Evolutionary conservation across 2,329 filamentous ascomycete genomes (phyloP).

Genomic region (Xylariaceae sp.): DNA sequence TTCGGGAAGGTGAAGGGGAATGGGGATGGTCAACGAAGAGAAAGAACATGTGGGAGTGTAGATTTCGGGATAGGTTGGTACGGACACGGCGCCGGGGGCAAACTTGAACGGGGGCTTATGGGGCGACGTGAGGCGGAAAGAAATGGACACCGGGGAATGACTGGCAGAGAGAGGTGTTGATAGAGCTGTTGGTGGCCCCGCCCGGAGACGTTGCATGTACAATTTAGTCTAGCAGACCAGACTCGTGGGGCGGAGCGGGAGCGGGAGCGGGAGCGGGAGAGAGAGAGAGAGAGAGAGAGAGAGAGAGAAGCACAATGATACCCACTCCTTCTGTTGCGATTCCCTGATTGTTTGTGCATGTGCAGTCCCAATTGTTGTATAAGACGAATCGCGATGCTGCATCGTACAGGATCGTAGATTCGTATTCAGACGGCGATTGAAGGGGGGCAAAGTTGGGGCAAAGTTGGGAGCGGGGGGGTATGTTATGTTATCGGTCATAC

Average conservation of each 20-base stretch:
- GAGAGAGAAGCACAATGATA: conserved; percentile 25
- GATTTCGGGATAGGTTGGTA: conserved; percentile 8
- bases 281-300: not conserved
- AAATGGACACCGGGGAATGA: not conserved
- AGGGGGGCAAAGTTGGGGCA: too few relatives aligned
- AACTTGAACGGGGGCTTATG: not conserved
- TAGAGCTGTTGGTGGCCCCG: conserved; percentile 4
- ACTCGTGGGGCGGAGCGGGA: too few relatives aligned
- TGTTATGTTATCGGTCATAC: not conserved
- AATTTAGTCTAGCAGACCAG: conserved; percentile 10
- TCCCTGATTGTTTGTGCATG: not conserved
- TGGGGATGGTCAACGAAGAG: not conserved
- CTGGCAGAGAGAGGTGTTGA: not conserved
- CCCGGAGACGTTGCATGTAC: conserved; percentile 16
- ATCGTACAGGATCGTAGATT: too few relatives aligned
- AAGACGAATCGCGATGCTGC: too few relatives aligned
- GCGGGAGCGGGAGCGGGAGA: too few relatives aligned
- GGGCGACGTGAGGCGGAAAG: conserved; percentile 1
- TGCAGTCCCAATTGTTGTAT: not conserved
- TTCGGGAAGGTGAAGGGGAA: too few relatives aligned
- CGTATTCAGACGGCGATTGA: too few relatives aligned
- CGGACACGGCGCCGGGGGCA: not conserved
- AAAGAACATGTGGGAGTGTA: conserved; percentile 1
- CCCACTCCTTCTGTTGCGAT: conserved; percentile 16
- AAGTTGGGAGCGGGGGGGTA: too few relatives aligned